Evolutionary conservation across 352 stramenopile genomes (phyloP).

Genomic region (Achlya hypogyna): DNA sequence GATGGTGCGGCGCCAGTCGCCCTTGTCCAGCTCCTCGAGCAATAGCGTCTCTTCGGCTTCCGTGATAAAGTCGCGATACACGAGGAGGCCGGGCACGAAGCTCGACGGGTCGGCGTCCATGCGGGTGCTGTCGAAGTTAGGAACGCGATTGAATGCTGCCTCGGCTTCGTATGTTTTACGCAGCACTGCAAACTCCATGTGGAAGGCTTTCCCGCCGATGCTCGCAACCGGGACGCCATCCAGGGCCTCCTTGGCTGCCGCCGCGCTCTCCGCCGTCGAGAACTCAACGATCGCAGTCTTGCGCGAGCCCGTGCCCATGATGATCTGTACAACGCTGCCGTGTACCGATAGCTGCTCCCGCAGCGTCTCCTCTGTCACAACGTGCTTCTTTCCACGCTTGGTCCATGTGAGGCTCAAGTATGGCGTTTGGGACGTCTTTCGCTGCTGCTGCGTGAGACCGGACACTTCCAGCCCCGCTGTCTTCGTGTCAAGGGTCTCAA

Average conservation of each 20-base stretch:
- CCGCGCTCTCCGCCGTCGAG: not conserved
- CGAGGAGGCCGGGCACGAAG: slow-evolving; percentile 52
- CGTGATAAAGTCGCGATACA: slow-evolving; percentile 58
- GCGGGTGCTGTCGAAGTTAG: slow-evolving; percentile 40
- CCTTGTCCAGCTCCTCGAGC: slow-evolving; percentile 48
- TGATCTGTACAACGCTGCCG: slow-evolving; percentile 6
- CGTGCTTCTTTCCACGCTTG: slow-evolving; percentile 19
- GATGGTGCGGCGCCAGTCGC: slow-evolving; percentile 66
- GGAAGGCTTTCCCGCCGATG: slow-evolving; percentile 46
- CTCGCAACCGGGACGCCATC: slow-evolving; percentile 52
- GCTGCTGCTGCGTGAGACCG: slow-evolving; percentile 16
- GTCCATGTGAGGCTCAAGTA: slow-evolving; percentile 17
- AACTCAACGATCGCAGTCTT: slow-evolving; percentile 23
- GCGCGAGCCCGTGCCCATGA: slow-evolving; percentile 18
- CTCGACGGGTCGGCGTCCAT: slow-evolving; percentile 30
- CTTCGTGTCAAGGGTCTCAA: not conserved
- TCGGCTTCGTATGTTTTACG: slow-evolving; percentile 60
- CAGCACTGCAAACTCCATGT: slow-evolving; percentile 59
- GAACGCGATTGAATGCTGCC: slow-evolving; percentile 46
- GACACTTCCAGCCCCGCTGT: slow-evolving; percentile 3
- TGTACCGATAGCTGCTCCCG: slow-evolving; percentile 6
- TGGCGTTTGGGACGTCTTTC: slow-evolving; percentile 7
- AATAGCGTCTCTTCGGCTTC: slow-evolving; percentile 41
- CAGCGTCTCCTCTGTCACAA: slow-evolving; percentile 12
- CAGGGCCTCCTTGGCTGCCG: slow-evolving; percentile 23